Conservation (phyloP, 768 basidiomycete genomes). For the Lactarius psammicola region DNA sequence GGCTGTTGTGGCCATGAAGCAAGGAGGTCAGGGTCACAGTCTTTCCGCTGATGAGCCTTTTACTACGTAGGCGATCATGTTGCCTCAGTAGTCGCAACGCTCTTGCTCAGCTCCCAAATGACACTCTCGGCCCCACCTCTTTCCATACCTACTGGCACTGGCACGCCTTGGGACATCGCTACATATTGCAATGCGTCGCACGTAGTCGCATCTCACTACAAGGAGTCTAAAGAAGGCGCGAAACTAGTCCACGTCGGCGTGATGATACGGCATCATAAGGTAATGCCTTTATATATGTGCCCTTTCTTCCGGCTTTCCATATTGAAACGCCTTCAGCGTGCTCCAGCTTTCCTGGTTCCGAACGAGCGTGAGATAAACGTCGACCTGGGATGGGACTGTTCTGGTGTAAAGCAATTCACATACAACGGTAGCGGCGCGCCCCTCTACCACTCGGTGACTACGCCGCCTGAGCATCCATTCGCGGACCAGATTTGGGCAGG, state of each 20-base stretch:
- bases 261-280: conserved; percentile 49
- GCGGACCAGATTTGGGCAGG: conserved; percentile 46
- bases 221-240: conserved; percentile 33
- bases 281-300: conserved; percentile 22
- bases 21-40: no score
- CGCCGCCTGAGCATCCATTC: conserved; percentile 45
- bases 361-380: conserved; percentile 42
- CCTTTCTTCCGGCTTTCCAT: background rate
- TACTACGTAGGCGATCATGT: no score
- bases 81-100: no score
- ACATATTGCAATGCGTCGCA: conserved; percentile 52
- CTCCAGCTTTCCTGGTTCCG: conserved; percentile 48
- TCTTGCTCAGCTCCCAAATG: no score
- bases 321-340: conserved; percentile 36
- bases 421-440: conserved; percentile 38
- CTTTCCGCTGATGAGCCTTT: no score
- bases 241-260: conserved; percentile 42
- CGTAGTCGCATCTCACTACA: conserved; percentile 40
- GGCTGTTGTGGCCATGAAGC: no score
- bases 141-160: background rate
- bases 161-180: conserved; percentile 46
- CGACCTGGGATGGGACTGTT: conserved; percentile 41
- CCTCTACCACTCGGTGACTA: conserved; percentile 41
- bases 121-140: no score
- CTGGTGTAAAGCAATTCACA: conserved; percentile 38